Evolutionary conservation across 768 basidiomycete species (phyloP).

Genomic region (Scleroderma citrinum): DNA sequence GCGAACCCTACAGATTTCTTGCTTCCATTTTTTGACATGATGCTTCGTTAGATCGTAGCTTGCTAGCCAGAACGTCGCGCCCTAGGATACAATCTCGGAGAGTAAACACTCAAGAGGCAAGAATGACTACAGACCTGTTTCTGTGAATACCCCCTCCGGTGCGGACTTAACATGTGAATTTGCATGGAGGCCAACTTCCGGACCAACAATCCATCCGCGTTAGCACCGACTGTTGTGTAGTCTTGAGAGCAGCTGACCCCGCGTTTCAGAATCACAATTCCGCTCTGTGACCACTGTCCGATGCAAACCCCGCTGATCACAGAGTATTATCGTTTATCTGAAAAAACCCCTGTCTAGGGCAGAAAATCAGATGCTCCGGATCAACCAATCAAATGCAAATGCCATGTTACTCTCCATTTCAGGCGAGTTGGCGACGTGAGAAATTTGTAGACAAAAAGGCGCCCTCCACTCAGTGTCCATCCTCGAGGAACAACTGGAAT

Average conservation of each 20-base stretch:
- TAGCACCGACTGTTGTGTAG: slow-evolving; percentile 13
- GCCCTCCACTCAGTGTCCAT: too few species aligned
- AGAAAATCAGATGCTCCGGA: slow-evolving; percentile 6
- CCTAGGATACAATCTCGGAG: not conserved
- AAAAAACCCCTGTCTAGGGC: not conserved
- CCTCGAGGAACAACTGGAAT: too few species aligned
- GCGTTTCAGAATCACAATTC: slow-evolving; percentile 1
- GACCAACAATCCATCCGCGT: slow-evolving; percentile 11
- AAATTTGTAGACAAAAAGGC: too few species aligned
- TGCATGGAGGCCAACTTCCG: not conserved
- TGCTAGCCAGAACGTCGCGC: not conserved
- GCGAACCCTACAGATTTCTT: slow-evolving; percentile 82
- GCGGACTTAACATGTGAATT: slow-evolving; percentile 30
- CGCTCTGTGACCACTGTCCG: slow-evolving; percentile 24
- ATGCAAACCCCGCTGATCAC: too few species aligned
- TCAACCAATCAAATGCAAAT: slow-evolving; percentile 3
- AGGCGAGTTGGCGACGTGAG: too few species aligned
- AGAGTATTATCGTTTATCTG: too few species aligned
- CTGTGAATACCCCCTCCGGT: slow-evolving; percentile 9
- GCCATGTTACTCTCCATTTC: not conserved
- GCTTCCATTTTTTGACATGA: slow-evolving; percentile 50
- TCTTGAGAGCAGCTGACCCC: not conserved
- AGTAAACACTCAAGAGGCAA: too few species aligned
- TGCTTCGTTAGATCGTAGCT: not conserved
- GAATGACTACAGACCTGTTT: not conserved